Evolutionary conservation across 164 flowering plant species (phyloP).

Genomic region (Nymphaea thermarum): DNA sequence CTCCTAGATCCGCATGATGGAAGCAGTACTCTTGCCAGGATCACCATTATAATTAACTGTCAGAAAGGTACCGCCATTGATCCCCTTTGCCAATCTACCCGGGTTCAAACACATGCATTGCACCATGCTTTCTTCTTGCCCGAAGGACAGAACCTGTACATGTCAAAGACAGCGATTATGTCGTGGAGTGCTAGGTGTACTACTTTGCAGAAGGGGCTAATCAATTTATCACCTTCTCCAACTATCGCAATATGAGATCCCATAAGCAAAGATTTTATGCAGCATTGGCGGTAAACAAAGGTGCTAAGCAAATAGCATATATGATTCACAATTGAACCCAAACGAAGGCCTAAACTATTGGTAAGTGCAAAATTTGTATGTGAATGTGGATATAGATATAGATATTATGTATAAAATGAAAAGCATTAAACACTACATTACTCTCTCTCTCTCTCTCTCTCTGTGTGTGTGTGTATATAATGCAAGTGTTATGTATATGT

Average conservation of each 20-base stretch:
- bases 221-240: not conserved
- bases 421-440: too few relatives aligned
- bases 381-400: too few relatives aligned
- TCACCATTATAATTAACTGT: constrained; percentile 45
- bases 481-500: not conserved
- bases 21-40: constrained; percentile 48
- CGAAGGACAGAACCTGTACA: constrained; percentile 45
- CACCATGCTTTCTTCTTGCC: constrained; percentile 20
- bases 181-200: too few relatives aligned
- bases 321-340: too few relatives aligned
- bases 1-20: constrained; percentile 53
- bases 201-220: not conserved
- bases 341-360: too few relatives aligned
- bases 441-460: too few relatives aligned
- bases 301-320: too few relatives aligned
- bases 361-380: too few relatives aligned
- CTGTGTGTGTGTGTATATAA: not conserved
- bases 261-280: too few relatives aligned
- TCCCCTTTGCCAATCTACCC: constrained; percentile 86
- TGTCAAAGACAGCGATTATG: not conserved
- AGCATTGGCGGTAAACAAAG: too few relatives aligned
- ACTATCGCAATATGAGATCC: too few relatives aligned
- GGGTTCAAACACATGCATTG: constrained; percentile 85
- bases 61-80: constrained; percentile 85
- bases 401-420: too few relatives aligned